Percentiles rank a stretch among this genome's conserved stretches.
Conservation (phyloP, 1,284 basidiomycete genomes). For the Naganishia albida region DNA sequence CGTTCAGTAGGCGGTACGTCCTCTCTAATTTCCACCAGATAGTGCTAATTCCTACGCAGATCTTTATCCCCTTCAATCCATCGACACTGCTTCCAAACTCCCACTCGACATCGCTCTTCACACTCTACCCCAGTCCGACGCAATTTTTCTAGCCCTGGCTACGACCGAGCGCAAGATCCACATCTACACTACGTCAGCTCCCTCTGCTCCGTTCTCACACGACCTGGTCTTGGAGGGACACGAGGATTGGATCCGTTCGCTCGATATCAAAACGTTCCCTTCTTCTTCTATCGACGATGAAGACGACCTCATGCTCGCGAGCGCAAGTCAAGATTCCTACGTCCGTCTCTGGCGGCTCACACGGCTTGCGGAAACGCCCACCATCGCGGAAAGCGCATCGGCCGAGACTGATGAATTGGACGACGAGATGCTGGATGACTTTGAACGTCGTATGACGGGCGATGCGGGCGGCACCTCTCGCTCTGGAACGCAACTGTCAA, state of each 20-base stretch:
- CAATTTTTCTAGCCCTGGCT: conserved; percentile 70
- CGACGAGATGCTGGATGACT: conserved; percentile 79
- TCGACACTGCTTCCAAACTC: conserved; percentile 69
- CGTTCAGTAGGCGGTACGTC: conserved; percentile 3
- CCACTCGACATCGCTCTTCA: conserved; percentile 70
- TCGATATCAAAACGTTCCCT: conserved; percentile 64
- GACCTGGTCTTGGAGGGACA: conserved; percentile 72
- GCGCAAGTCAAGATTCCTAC: conserved; percentile 88
- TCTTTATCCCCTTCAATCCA: conserved; percentile 32
- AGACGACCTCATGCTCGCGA: conserved; percentile 66
- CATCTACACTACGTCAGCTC: conserved; percentile 62
- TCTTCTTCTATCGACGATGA: conserved; percentile 33
- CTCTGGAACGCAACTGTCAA: conserved; percentile 65
- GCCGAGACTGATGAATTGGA: conserved; percentile 40
- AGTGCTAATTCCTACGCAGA: not conserved
- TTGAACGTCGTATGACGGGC: conserved; percentile 71
- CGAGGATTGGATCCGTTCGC: conserved; percentile 86
- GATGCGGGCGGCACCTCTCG: conserved; percentile 69
- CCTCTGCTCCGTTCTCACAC: conserved; percentile 56
- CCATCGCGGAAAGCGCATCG: conserved; percentile 30
- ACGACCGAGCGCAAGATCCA: conserved; percentile 74
- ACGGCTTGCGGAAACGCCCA: conserved; percentile 48
- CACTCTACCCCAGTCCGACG: conserved; percentile 68
- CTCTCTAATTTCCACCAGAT: not conserved
- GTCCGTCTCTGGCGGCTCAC: conserved; percentile 80